A percentile compares a stretch with the other conserved stretches of the same genome.
phyloP scores from a whole-genome alignment of 768 basidiomycete species.

The Exsudoporus frostii region DNA sequence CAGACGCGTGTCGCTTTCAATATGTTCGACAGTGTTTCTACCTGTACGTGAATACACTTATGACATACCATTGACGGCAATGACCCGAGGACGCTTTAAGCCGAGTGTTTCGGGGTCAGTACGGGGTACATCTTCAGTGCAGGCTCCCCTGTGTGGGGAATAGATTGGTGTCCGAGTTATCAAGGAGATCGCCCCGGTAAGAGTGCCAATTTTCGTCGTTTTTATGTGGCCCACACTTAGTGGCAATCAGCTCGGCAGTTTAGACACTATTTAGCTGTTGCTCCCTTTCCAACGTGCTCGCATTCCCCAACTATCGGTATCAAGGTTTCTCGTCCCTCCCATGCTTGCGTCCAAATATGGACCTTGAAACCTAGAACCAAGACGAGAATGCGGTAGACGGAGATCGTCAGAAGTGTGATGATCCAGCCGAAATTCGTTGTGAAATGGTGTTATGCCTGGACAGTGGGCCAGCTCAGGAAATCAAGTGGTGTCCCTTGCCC shows the following conservation, averaged over 20 bases:
- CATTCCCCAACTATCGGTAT: constrained; percentile 67
- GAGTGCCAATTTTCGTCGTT: constrained; percentile 1
- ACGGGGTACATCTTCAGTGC: constrained; percentile 75
- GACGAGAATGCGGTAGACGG: constrained; percentile 10
- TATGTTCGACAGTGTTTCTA: constrained; percentile 54
- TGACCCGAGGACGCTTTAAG: constrained; percentile 37
- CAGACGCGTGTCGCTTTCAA: constrained; percentile 49
- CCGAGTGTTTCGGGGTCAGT: constrained; percentile 54
- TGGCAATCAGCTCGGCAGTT: constrained; percentile 43
- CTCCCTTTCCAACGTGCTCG: constrained; percentile 62
- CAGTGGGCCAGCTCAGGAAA: constrained; percentile 71
- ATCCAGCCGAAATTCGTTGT: constrained; percentile 50
- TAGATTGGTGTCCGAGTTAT: constrained; percentile 92
- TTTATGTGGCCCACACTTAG: background rate
- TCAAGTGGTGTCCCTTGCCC: constrained; percentile 94
- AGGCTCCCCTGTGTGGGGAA: constrained; percentile 85
- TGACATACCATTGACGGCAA: background rate
- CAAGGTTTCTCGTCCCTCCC: constrained; percentile 49
- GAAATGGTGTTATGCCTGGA: constrained; percentile 86
- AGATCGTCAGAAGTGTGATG: constrained; percentile 24
- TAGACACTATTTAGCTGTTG: constrained; percentile 83
- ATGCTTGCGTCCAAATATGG: constrained; percentile 89
- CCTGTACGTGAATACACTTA: constrained; percentile 53
- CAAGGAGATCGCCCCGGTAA: constrained; percentile 52
- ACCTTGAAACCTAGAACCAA: constrained; percentile 34